phyloP scores from a whole-genome alignment of 2,329 filamentous ascomycete species.

The Neonectria sp. region DNA sequence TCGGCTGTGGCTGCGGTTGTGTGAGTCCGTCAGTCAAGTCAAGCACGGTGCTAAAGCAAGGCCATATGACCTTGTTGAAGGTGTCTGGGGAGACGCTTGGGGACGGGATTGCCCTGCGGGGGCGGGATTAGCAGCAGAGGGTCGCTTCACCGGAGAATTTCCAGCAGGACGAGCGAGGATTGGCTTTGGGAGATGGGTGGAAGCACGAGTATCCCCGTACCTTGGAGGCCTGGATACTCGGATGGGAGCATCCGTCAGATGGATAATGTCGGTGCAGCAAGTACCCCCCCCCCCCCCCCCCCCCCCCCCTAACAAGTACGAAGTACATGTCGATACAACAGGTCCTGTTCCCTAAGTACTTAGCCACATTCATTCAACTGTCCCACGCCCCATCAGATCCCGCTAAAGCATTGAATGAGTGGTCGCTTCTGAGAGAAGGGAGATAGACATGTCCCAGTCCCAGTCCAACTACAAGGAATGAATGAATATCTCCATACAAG shows the following conservation, averaged over 20 bases:
- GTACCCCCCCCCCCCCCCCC: too few relatives aligned
- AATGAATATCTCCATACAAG: background rate
- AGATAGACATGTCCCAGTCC: too few relatives aligned
- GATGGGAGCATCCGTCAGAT: background rate
- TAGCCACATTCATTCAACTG: background rate
- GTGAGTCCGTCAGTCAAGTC: background rate
- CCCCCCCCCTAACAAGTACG: too few relatives aligned
- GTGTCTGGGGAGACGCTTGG: conserved; percentile 21
- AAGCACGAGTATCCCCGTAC: background rate
- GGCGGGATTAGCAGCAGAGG: background rate
- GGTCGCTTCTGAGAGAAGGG: too few relatives aligned
- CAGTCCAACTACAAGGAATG: background rate
- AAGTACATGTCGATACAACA: background rate
- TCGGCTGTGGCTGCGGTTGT: conserved; percentile 11
- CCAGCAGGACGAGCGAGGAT: conserved; percentile 11
- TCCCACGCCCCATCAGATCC: background rate
- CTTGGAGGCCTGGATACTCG: background rate
- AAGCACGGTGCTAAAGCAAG: background rate
- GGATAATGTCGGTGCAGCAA: background rate
- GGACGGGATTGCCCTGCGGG: conserved; percentile 19
- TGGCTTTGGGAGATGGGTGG: conserved; percentile 1
- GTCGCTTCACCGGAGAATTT: conserved; percentile 22
- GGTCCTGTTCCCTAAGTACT: too few relatives aligned
- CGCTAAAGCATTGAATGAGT: background rate
- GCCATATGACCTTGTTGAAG: conserved; percentile 15